A percentile compares a stretch with the other conserved stretches of the same genome.
Evolutionary conservation across 2,329 filamentous ascomycete genomes (phyloP).

Genomic region (Aspergillus pseudoglaucus): DNA sequence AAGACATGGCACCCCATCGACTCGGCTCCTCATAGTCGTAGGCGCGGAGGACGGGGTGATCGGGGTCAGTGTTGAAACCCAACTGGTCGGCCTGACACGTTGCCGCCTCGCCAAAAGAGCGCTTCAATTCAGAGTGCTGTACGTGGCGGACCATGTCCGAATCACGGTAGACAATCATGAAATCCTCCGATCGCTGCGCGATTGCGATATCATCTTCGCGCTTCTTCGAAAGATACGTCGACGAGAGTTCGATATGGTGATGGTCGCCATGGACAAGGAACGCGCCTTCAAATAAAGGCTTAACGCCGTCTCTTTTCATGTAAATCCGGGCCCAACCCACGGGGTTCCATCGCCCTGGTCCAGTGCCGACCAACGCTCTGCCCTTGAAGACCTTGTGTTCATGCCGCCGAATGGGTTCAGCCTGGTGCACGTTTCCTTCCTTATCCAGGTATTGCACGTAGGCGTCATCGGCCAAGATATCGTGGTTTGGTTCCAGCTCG

Average conservation of each 20-base stretch:
- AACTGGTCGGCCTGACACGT: constrained; percentile 71
- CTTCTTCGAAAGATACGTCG: constrained; percentile 66
- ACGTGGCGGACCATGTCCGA: constrained; percentile 61
- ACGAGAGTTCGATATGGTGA: constrained; percentile 75
- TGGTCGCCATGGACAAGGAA: constrained; percentile 76
- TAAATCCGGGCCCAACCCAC: constrained; percentile 83
- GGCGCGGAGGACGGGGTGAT: constrained; percentile 58
- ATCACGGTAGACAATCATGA: constrained; percentile 87
- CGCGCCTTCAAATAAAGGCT: constrained; percentile 82
- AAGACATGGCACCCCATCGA: constrained; percentile 55
- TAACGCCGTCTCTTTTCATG: constrained; percentile 65
- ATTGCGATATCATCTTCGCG: constrained; percentile 65
- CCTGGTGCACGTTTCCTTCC: constrained; percentile 61
- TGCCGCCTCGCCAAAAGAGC: constrained; percentile 41
- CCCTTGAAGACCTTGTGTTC: constrained; percentile 83
- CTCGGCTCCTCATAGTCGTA: constrained; percentile 50
- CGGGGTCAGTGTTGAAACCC: constrained; percentile 66
- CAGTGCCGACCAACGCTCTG: constrained; percentile 61
- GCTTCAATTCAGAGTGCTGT: constrained; percentile 57
- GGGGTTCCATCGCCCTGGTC: constrained; percentile 64
- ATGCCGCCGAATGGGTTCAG: constrained; percentile 64
- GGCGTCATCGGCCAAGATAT: constrained; percentile 73
- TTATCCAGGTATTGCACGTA: constrained; percentile 63
- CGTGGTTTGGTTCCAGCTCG: constrained; percentile 80
- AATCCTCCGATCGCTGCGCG: constrained; percentile 54